A percentile compares a stretch with the other conserved stretches of the same genome.
phyloP scores from a whole-genome alignment of 768 basidiomycete genomes.

The Exsudoporus frostii region DNA sequence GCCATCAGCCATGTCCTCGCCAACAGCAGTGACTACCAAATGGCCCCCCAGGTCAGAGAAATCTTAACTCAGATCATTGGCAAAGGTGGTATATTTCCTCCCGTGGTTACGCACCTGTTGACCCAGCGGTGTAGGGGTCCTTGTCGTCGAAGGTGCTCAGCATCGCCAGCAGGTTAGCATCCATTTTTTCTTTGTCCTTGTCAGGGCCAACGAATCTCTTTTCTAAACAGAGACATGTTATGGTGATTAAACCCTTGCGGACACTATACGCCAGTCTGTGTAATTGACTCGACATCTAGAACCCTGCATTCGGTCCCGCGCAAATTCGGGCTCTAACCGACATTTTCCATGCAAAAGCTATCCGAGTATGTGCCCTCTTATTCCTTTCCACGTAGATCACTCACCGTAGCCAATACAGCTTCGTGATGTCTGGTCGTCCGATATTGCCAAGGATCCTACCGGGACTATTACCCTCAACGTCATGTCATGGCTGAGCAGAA shows the following conservation, averaged over 20 bases:
- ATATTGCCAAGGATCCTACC: slow-evolving; percentile 28
- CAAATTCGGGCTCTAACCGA: slow-evolving; percentile 57
- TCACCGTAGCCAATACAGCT: slow-evolving; percentile 27
- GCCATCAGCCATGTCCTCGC: slow-evolving; percentile 60
- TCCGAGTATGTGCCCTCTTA: slow-evolving; percentile 36
- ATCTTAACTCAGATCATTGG: background rate
- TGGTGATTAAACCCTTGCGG: slow-evolving; percentile 33
- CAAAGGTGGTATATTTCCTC: background rate
- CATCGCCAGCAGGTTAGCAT: slow-evolving; percentile 37
- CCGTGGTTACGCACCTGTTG: background rate
- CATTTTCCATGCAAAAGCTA: slow-evolving; percentile 55
- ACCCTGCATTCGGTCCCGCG: slow-evolving; percentile 62
- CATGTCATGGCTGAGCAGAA: slow-evolving; percentile 30
- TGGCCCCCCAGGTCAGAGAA: slow-evolving; percentile 18
- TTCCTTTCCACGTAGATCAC: background rate
- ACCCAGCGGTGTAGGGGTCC: slow-evolving; percentile 37
- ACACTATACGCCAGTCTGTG: no score
- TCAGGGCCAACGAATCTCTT: background rate
- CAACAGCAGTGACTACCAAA: slow-evolving; percentile 53
- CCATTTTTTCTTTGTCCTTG: background rate
- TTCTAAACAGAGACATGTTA: slow-evolving; percentile 8
- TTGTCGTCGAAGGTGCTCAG: slow-evolving; percentile 40
- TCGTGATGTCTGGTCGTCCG: slow-evolving; percentile 41
- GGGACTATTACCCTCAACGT: slow-evolving; percentile 27
- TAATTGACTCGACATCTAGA: slow-evolving; percentile 33